Base-by-base conservation (phyloP, 345 rosid genomes). In the Gynandropsis gynandra region DNA sequence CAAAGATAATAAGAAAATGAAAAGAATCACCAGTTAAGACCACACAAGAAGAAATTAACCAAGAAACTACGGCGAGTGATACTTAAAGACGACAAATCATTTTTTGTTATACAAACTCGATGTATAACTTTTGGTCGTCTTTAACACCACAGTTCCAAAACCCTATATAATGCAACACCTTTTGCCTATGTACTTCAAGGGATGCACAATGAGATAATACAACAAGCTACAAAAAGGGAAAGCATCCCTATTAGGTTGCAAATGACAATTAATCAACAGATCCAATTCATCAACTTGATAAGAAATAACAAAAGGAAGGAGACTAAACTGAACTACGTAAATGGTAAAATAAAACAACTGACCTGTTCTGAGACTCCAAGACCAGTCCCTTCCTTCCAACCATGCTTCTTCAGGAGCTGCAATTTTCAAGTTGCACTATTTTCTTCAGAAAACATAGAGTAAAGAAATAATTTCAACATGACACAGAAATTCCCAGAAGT, bases 351-450 rank as follows among this genome's bases (percentile, higher is more conserved):
- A 41, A 47, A 16, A 13, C 8, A 18, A 50, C 63, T 42, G 18
- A 79, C 96, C 85, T 89, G 95, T 75, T 89, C 80, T 47, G 71
- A 67, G 52, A 73, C 12, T 52, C 97, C 96, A 58, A 89, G 88
- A 67, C 95, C 94, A 19, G 80, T 75, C 50, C 97, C 95, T 80
- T 86, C 95, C 68, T 80, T 86, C 97, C 97, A 89, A 12, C 97
- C 96, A 58, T 86, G 94, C 80, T 86, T 89, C 81, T 81, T 86
- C 56, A 86, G 69, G 18, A 89, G 85, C 96, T 86, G 77, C 61
- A 45, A 54, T 16, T 56, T 42, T 16, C 9, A 45, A 16, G 19
- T 13, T 45, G n/a, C 2, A 51, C 10, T 41, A 12, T 8, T 47
- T 4, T 55, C 4, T 16, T 46, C 14, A 29, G 16, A 0, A 24